Base-by-base conservation (phyloP, 2,329 filamentous ascomycete species). In the Tolypocladium ophioglossoides region DNA sequence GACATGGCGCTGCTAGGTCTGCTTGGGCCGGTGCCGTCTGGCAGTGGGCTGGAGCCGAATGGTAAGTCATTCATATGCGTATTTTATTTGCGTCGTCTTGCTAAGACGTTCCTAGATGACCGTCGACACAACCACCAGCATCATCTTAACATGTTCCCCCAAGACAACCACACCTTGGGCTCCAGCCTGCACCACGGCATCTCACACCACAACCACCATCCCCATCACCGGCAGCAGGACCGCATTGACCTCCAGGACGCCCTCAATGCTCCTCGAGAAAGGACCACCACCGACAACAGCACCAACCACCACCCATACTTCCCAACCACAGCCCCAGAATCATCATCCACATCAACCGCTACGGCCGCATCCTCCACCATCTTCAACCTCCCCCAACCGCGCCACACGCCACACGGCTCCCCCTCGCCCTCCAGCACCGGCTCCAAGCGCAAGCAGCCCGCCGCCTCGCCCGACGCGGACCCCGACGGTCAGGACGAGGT, bases 401-500 rank as follows among this genome's bases (percentile, higher is more conserved):
- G 20, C 12, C 52, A 50, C 7, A 41, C 41, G 39, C 48, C 40
- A 32, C 50, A 46, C n/a, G 51, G 24, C 52, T 55, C 56, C 3
- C 54, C 53, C 20, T 22, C 51, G 39, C 54, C 52, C 56, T 41
- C 56, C 32, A 57, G 52, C 41, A 46, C 46, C 30, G 48, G 55
- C n/a, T 58, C 59, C 22, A 60, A 58, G 52, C 60, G 59, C 52
- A 58, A 61, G 47, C 51, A 39, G 34, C 34, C 30, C 34, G 52
- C 50, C n/a, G 52, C 50, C 18, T 54, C 40, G 52, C 52, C 35
- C 2, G 56, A 58, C 4, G 58, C 44, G 4, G 27, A 47, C 27
- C 16, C 60, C 34, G 64, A 61, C 6, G 61, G 61, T 20, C 61
- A 64, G 9, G 57, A 59, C 30, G 59, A 65, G 35, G 67, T 66